These are phyloP conservation scores for Rhododendron mucronatum DNA, from an alignment of 148 eudicot genomes.

Conservation along the genomic window DNA sequence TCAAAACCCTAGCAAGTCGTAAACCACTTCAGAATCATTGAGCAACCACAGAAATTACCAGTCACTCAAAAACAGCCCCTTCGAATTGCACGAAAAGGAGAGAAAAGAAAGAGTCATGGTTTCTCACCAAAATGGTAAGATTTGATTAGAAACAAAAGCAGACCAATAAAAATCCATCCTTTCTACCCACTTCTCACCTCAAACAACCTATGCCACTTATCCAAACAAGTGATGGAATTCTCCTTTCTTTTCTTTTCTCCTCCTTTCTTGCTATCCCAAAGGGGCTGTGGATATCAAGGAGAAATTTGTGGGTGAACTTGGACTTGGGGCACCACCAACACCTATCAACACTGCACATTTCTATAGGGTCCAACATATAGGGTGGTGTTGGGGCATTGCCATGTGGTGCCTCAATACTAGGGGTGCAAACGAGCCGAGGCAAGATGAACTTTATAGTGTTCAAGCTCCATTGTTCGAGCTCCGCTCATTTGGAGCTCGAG, in stretches of 20 bases:
- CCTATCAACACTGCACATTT: not conserved
- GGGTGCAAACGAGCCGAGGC: too few species aligned
- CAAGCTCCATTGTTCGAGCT: not conserved
- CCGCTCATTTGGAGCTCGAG: too few species aligned
- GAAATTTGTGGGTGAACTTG: not conserved
- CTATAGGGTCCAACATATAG: not conserved
- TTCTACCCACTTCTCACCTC: not conserved
- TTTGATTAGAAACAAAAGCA: not conserved
- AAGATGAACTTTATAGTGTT: not conserved
- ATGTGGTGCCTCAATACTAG: not conserved
- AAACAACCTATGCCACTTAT: not conserved
- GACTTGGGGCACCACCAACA: not conserved
- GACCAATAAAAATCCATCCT: not conserved
- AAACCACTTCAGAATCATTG: not conserved
- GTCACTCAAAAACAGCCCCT: not conserved
- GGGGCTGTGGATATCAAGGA: not conserved
- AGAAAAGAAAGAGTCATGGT: not conserved
- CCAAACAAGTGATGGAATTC: not conserved
- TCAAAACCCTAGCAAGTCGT: not conserved
- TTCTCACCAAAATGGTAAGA: not conserved
- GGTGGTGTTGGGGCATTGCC: not conserved
- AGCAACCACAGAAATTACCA: not conserved
- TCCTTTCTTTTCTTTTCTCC: not conserved
- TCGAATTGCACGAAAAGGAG: not conserved
- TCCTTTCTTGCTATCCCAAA: not conserved